These are phyloP conservation scores for Dendrocalamus latiflorus DNA, from an alignment of 202 grass and related monocot species.

Conservation along the genomic window DNA sequence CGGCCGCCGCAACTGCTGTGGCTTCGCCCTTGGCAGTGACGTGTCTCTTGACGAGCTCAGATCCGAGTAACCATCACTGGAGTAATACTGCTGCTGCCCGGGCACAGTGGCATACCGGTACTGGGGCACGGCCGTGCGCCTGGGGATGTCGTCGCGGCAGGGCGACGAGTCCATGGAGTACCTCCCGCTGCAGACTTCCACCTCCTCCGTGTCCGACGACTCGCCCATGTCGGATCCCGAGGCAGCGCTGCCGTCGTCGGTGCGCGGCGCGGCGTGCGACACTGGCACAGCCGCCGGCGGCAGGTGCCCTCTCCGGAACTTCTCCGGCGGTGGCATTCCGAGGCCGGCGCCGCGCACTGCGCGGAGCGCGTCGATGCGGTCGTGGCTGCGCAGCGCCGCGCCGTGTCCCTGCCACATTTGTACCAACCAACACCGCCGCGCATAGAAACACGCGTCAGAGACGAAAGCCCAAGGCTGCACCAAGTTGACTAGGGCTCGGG, in stretches of 20 bases:
- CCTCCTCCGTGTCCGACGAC: constrained; percentile 70
- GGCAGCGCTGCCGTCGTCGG: constrained; percentile 43
- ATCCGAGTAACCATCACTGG: constrained; percentile 85
- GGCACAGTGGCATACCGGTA: constrained; percentile 43
- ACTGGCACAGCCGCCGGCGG: constrained; percentile 49
- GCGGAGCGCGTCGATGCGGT: constrained; percentile 53
- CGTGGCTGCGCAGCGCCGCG: constrained; percentile 37
- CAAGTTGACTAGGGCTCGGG: constrained; percentile 1
- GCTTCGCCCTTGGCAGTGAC: constrained; percentile 39
- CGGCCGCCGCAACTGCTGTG: constrained; percentile 35
- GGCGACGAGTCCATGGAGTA: constrained; percentile 81
- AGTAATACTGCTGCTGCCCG: constrained; percentile 59
- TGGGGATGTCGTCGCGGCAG: constrained; percentile 18
- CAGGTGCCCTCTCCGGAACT: constrained; percentile 84
- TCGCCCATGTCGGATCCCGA: constrained; percentile 89
- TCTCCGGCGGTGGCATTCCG: constrained; percentile 81
- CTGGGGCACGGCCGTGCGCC: constrained; percentile 27
- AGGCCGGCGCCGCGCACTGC: constrained; percentile 39
- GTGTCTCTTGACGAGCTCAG: constrained; percentile 88
- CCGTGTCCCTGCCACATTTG: constrained; percentile 34
- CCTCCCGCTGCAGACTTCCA: constrained; percentile 57
- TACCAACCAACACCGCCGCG: background rate
- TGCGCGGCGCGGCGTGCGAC: constrained; percentile 40
- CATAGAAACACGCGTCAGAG: constrained; percentile 15
- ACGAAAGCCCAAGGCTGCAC: background rate